Evolutionary conservation across 305 asterid species (phyloP), one percentile per base, ranked within the genome.

Genomic region (Ilex paraguariensis): DNA sequence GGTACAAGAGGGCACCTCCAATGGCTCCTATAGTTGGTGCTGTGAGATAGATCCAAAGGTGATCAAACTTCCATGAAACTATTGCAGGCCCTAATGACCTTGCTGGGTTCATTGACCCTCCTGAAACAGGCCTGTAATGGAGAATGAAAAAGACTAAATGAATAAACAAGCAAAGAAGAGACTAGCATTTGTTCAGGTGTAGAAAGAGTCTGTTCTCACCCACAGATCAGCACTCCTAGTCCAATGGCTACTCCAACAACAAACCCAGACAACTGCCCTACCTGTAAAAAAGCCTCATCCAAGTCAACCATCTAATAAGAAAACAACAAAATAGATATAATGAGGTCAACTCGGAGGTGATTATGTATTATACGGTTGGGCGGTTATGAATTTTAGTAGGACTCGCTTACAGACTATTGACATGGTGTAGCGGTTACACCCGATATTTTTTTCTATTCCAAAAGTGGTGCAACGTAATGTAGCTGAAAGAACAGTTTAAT

Each of bases 81-180:
- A 91, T 68, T 33, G 96, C 98, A 15, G 98, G 98, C 54, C 98
- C 98, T 40, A 88, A 30, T 57, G 98, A 91, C 66, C 98, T 80
- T 56, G 96, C 98, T 63, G 98, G 98, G 69, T 91, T 91, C 95
- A 91, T 77, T 36, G 98, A 91, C 15, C 92, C 98, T 55, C 96
- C 98, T 11, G 96, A 86, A 55, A 88, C 74, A 3, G 98, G 95
- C 76, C 98, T 91, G 68, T 17, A 28, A 9, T 60, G 39, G 2
- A 21, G 28, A 21, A 36, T 8, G 9, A 36, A 2, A 36, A 36
- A 36, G 6, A 36, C 6, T 36, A 36, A 2, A 36, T 36, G 9
- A 36, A 36, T 36, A 21, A 21, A 21, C 28, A 21, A 21, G 1
- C 28, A 21, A 21, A 21, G 28, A 21, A 21, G 28, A 21, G 1